These are phyloP conservation scores for Isoetes taiwanensis DNA, from an alignment of 75 land plant species.

Conservation along the genomic window DNA sequence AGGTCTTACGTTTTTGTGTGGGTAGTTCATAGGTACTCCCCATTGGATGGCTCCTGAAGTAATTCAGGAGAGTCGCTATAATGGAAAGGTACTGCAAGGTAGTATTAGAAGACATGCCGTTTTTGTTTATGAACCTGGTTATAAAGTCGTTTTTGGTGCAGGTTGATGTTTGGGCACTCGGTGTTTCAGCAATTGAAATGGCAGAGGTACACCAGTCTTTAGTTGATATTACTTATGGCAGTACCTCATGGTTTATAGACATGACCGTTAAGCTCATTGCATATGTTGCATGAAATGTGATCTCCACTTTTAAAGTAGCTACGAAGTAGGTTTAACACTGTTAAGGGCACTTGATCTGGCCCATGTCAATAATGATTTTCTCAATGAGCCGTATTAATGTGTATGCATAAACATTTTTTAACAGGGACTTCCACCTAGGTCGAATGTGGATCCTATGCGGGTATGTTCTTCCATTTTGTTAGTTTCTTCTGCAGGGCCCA, in stretches of 20 bases:
- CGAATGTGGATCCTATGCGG: slow-evolving; percentile 94
- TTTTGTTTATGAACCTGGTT: background rate
- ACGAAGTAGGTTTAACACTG: too few species aligned
- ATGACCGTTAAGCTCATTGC: too few species aligned
- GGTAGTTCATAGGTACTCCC: slow-evolving; percentile 95
- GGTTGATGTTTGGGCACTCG: slow-evolving; percentile 99
- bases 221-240: background rate
- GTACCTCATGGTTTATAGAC: too few species aligned
- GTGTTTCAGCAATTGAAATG: slow-evolving; percentile 99
- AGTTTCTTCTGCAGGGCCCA: too few species aligned
- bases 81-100: slow-evolving; percentile 71
- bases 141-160: slow-evolving; percentile 10
- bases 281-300: too few species aligned
- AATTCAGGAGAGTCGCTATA: slow-evolving; percentile 97
- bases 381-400: background rate
- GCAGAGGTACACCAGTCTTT: slow-evolving; percentile 57
- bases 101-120: background rate
- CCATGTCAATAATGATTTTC: too few species aligned
- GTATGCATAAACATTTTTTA: slow-evolving; percentile 6
- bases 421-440: slow-evolving; percentile 95
- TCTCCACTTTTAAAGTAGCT: too few species aligned
- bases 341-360: too few species aligned
- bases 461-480: too few species aligned
- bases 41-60: slow-evolving; percentile 99
- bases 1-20: background rate